These are phyloP conservation scores for Kondoa subrosea DNA, from an alignment of 768 basidiomycete genomes.

Conservation along the genomic window DNA sequence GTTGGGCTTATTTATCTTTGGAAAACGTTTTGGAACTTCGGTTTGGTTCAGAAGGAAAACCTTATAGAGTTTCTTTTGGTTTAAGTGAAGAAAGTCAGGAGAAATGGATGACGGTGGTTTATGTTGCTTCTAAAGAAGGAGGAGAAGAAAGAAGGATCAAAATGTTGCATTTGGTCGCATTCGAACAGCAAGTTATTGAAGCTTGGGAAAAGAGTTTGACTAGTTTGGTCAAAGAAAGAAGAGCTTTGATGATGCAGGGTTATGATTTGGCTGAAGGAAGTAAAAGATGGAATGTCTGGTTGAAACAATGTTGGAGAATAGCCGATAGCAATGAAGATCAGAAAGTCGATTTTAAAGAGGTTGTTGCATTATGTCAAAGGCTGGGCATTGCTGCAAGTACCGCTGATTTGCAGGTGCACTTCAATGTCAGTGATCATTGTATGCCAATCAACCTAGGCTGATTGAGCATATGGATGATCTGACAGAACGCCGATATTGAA, in stretches of 20 bases:
- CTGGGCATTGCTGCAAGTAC: slow-evolving; percentile 14
- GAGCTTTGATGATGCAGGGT: slow-evolving; percentile 12
- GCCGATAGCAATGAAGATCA: slow-evolving; percentile 15
- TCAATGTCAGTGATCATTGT: slow-evolving; percentile 7
- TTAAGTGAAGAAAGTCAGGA: slow-evolving; percentile 13
- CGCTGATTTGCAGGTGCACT: slow-evolving; percentile 6
- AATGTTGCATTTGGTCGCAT: slow-evolving; percentile 17
- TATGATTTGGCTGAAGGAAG: slow-evolving; percentile 10
- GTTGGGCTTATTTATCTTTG: slow-evolving; percentile 6
- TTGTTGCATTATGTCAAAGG: slow-evolving; percentile 7
- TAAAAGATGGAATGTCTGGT: slow-evolving; percentile 13
- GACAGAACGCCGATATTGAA: slow-evolving; percentile 12
- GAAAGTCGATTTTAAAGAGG: slow-evolving; percentile 12
- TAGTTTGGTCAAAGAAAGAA: slow-evolving; percentile 12
- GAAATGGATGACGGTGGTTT: slow-evolving; percentile 18
- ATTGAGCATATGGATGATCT: neutral
- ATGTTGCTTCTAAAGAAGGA: slow-evolving; percentile 1
- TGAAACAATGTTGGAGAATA: slow-evolving; percentile 16
- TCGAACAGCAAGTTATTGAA: slow-evolving; percentile 8
- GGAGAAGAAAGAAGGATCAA: slow-evolving; percentile 5
- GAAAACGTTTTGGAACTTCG: slow-evolving; percentile 17
- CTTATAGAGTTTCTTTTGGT: slow-evolving; percentile 14
- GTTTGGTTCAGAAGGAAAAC: slow-evolving; percentile 14
- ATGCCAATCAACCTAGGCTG: neutral
- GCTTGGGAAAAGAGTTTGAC: slow-evolving; percentile 13